Percentiles rank a stretch among this genome's conserved stretches.
These are phyloP conservation scores for Syzygium malaccense DNA, from an alignment of 441 rosid species.

Conservation along the genomic window DNA sequence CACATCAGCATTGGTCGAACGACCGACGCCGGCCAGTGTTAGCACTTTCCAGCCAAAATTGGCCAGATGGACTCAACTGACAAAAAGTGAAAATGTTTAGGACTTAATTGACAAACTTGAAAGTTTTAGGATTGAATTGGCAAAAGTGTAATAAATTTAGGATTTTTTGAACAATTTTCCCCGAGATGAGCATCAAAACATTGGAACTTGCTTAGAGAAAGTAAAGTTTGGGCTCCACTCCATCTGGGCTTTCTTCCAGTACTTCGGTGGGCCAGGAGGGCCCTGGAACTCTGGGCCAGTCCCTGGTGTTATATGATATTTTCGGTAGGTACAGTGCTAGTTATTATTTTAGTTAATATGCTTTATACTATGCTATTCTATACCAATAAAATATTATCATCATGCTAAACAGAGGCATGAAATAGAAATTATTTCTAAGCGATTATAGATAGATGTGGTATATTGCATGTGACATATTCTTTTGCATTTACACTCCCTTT, in stretches of 20 bases:
- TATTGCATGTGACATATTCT: neutral
- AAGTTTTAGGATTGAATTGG: too few relatives aligned
- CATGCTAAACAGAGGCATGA: neutral
- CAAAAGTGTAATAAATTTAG: too few relatives aligned
- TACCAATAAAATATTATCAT: neutral
- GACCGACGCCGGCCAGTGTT: accelerated
- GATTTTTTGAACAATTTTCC: too few relatives aligned
- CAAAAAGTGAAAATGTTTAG: too few relatives aligned
- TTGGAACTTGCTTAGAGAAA: neutral
- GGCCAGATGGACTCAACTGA: too few relatives aligned
- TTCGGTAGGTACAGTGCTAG: neutral
- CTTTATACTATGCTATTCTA: neutral
- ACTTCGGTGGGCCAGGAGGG: neutral
- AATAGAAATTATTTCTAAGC: neutral
- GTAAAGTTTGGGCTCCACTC: neutral
- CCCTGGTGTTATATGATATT: neutral
- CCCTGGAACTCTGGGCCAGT: neutral
- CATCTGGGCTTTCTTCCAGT: neutral
- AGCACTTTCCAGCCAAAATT: too few relatives aligned
- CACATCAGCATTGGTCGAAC: too few relatives aligned
- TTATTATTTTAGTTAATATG: neutral
- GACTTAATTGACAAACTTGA: too few relatives aligned
- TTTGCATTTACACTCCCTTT: neutral
- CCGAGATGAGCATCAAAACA: neutral
- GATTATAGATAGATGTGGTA: neutral